Conservation (phyloP, 495 filamentous ascomycete species). For the Evernia prunastri region DNA sequence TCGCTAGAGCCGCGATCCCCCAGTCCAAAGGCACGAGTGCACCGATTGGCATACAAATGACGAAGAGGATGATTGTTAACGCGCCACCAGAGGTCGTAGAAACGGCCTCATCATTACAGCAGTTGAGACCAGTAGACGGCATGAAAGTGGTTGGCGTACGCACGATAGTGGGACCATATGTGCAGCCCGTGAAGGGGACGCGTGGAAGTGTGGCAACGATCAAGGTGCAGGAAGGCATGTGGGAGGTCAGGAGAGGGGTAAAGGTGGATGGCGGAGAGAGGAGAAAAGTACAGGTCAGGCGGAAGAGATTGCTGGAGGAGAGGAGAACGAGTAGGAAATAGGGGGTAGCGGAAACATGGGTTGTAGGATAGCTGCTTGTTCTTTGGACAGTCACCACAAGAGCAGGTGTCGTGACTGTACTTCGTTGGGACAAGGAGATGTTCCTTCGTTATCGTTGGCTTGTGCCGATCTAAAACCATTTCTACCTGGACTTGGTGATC, state of each 20-base stretch:
- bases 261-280: constrained; percentile 98
- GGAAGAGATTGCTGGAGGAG: constrained; percentile 53
- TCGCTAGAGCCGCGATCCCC: constrained; percentile 17
- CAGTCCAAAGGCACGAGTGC: constrained; percentile 31
- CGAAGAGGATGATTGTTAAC: constrained; percentile 64
- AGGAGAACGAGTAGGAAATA: constrained; percentile 30
- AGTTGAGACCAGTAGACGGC: constrained; percentile 48
- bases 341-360: background rate
- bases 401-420: background rate
- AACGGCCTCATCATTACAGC: constrained; percentile 36
- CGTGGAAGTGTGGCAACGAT: constrained; percentile 56
- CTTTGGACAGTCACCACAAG: background rate
- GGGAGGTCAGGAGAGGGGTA: constrained; percentile 73
- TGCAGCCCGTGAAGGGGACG: constrained; percentile 56
- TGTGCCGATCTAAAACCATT: background rate
- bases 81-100: constrained; percentile 48
- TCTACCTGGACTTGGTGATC: background rate
- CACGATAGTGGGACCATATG: constrained; percentile 64
- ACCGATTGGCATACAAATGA: constrained; percentile 44
- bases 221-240: constrained; percentile 72
- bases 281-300: constrained; percentile 73
- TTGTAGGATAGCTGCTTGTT: background rate
- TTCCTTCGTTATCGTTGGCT: background rate
- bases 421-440: background rate
- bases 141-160: constrained; percentile 59